Evolutionary conservation across 2,329 filamentous ascomycete genomes (phyloP).

Genomic region (Xylogone sp.): DNA sequence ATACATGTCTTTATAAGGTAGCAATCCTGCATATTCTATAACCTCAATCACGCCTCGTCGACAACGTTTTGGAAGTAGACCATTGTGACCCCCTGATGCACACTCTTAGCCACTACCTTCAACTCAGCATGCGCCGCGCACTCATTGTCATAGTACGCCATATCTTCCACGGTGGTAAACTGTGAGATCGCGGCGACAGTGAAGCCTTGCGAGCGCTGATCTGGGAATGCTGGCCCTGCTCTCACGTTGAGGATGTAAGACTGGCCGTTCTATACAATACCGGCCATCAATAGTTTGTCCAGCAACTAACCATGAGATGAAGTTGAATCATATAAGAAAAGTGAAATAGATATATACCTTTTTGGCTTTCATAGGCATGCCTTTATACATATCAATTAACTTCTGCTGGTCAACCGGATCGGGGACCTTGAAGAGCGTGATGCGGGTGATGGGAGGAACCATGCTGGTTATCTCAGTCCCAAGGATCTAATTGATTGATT

Average conservation of each 20-base stretch:
- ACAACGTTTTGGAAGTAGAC: not conserved
- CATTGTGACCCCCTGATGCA: not conserved
- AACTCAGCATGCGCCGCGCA: constrained; percentile 52
- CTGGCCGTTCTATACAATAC: constrained; percentile 45
- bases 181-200: constrained; percentile 49
- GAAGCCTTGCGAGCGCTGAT: constrained; percentile 50
- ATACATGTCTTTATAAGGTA: not conserved
- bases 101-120: constrained; percentile 26
- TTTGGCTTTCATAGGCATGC: constrained; percentile 36
- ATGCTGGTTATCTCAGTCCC: constrained; percentile 1
- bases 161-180: constrained; percentile 51
- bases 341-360: constrained; percentile 23
- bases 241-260: constrained; percentile 51
- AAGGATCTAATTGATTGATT: no score
- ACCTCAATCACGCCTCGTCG: not conserved
- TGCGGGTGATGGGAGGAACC: constrained; percentile 36
- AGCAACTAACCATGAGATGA: not conserved
- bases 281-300: not conserved
- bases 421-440: constrained; percentile 51
- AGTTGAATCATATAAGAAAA: not conserved
- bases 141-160: constrained; percentile 55
- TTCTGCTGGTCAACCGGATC: constrained; percentile 38
- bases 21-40: not conserved
- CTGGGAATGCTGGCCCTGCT: constrained; percentile 43
- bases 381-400: constrained; percentile 34